These are phyloP conservation scores for Solanum ossicruentum DNA, from an alignment of 257 asterid species.

Conservation along the genomic window DNA sequence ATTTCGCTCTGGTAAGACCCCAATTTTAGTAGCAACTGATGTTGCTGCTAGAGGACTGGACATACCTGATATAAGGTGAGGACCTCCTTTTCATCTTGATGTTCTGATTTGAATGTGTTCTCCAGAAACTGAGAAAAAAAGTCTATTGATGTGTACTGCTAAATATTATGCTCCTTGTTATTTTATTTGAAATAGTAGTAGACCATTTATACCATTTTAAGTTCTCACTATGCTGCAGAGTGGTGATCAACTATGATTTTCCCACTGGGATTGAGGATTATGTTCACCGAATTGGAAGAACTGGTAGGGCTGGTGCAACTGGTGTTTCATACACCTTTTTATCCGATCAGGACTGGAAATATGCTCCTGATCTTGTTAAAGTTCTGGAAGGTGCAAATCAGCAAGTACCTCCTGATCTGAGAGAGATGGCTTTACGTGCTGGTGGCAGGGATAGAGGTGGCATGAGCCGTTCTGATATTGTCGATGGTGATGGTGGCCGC, in stretches of 20 bases:
- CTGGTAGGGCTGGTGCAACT: constrained; percentile 98
- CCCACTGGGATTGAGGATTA: constrained; percentile 95
- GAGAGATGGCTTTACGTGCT: constrained; percentile 77
- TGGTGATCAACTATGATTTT: constrained; percentile 75
- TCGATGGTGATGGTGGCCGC: constrained; percentile 26
- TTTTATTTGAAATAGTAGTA: background rate
- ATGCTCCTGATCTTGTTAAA: constrained; percentile 79
- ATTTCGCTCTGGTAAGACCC: constrained; percentile 76
- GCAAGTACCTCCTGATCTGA: constrained; percentile 71
- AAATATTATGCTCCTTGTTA: background rate
- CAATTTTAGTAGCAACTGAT: constrained; percentile 89
- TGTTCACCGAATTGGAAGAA: constrained; percentile 95
- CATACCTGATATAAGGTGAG: constrained; percentile 73
- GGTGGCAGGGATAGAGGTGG: constrained; percentile 66
- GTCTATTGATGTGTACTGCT: background rate
- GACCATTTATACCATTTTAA: background rate
- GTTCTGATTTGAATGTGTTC: background rate
- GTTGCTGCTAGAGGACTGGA: constrained; percentile 99
- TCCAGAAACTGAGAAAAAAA: background rate
- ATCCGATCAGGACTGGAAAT: constrained; percentile 92
- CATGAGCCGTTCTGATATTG: constrained; percentile 51
- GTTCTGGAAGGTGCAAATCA: constrained; percentile 92
- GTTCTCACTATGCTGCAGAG: constrained; percentile 28
- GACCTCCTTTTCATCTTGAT: background rate
- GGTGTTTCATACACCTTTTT: constrained; percentile 77